Conservation (phyloP, 768 basidiomycete species). For the Leccinellum rugosiceps region DNA sequence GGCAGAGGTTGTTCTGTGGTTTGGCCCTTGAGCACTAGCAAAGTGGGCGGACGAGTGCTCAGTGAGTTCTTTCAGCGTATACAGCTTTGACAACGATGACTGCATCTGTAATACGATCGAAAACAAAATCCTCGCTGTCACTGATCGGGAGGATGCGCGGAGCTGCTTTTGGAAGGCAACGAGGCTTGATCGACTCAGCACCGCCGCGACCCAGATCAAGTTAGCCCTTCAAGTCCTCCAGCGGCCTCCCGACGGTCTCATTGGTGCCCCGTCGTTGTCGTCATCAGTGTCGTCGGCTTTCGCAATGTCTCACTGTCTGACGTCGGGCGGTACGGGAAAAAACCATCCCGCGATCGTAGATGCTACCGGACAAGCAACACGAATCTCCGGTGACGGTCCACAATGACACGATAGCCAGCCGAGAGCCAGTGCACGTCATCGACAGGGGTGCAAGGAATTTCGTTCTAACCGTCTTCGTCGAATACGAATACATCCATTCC, state of each 20-base stretch:
- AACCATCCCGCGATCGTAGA: not conserved
- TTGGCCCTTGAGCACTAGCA: not conserved
- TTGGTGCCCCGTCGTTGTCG: not conserved
- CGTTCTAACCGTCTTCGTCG: conserved; percentile 9
- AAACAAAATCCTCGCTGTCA: conserved; percentile 9
- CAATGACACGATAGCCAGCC: not conserved
- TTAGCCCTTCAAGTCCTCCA: not conserved
- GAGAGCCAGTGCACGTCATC: conserved; percentile 4
- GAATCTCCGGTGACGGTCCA: conserved; percentile 4
- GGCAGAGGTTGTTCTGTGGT: not conserved
- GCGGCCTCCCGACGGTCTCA: not conserved
- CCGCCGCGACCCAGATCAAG: conserved; percentile 1
- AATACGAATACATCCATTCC: not conserved
- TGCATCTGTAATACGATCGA: conserved; percentile 16
- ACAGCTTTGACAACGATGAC: conserved; percentile 4
- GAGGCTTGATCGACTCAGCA: not conserved
- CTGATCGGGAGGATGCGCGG: conserved; percentile 15
- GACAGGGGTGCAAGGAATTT: conserved; percentile 1
- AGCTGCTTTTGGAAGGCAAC: conserved; percentile 15
- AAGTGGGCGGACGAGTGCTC: not conserved
- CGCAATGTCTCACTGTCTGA: not conserved
- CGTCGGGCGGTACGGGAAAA: not conserved
- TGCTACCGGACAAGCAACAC: not conserved
- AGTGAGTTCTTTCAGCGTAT: conserved; percentile 3
- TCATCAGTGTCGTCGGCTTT: not conserved